These are phyloP conservation scores for Sutorius eximius DNA, from an alignment of 1,284 basidiomycete genomes.

Conservation along the genomic window DNA sequence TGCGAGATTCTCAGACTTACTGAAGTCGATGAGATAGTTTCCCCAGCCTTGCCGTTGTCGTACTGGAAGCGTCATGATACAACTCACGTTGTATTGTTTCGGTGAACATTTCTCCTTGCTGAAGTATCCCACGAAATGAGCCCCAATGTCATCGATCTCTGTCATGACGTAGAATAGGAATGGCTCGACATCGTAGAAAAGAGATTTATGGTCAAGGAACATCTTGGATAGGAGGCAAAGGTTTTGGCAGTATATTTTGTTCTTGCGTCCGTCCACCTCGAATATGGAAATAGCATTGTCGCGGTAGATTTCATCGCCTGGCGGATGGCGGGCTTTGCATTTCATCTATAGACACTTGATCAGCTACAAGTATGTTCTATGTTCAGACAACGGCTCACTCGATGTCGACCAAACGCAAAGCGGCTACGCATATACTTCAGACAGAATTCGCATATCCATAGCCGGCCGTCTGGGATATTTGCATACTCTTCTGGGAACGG, in stretches of 20 bases:
- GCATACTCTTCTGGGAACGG: conserved; percentile 99
- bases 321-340: conserved; percentile 93
- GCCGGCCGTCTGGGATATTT: conserved; percentile 85
- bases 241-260: conserved; percentile 99
- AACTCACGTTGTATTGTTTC: conserved; percentile 96
- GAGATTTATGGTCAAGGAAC: conserved; percentile 99
- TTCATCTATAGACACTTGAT: conserved; percentile 63
- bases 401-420: conserved; percentile 86
- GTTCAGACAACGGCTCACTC: conserved; percentile 49
- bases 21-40: conserved; percentile 93
- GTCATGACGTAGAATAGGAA: conserved; percentile 99
- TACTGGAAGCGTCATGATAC: conserved; percentile 98
- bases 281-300: conserved; percentile 90
- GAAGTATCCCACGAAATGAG: conserved; percentile 97
- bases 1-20: conserved; percentile 54
- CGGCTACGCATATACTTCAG: conserved; percentile 98
- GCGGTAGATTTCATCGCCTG: conserved; percentile 97
- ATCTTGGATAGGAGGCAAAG: conserved; percentile 98
- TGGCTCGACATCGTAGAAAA: conserved; percentile 99
- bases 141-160: conserved; percentile 85
- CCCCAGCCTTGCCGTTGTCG: conserved; percentile 95
- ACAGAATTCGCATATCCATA: conserved; percentile 99
- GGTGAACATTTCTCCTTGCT: conserved; percentile 98
- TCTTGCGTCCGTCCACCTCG: conserved; percentile 97
- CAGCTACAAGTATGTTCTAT: conserved; percentile 15